phyloP scores from a whole-genome alignment of 2,329 filamentous ascomycete genomes.

The Hypocrella siamensis region DNA sequence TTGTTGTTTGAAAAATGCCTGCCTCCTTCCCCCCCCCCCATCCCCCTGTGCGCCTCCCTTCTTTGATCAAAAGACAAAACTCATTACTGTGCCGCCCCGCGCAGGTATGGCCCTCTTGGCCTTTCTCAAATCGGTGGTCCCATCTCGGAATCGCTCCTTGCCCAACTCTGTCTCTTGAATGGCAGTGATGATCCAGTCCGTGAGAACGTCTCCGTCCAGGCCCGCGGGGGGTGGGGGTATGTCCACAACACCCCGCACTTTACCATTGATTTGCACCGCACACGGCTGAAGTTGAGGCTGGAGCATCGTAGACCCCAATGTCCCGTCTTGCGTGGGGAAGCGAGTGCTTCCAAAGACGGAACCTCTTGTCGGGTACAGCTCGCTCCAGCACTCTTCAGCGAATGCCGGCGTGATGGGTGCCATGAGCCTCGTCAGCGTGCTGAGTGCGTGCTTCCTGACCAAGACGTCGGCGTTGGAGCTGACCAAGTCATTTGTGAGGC shows the following conservation, averaged over 20 bases:
- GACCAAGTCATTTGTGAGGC: conserved; percentile 54
- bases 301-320: conserved; percentile 30
- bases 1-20: no score
- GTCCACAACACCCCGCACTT: conserved; percentile 50
- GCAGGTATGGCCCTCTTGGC: conserved; percentile 54
- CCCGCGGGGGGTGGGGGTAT: conserved; percentile 35
- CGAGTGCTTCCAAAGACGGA: conserved; percentile 29
- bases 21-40: no score
- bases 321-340: conserved; percentile 45
- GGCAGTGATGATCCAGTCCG: conserved; percentile 44
- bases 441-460: conserved; percentile 33
- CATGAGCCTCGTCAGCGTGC: conserved; percentile 51
- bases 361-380: conserved; percentile 25
- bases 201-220: conserved; percentile 27
- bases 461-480: conserved; percentile 24
- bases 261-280: conserved; percentile 71
- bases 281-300: conserved; percentile 35
- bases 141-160: conserved; percentile 34
- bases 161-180: conserved; percentile 48
- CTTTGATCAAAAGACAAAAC: conserved; percentile 60
- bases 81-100: conserved; percentile 51
- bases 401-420: conserved; percentile 70
- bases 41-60: no score
- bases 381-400: conserved; percentile 65
- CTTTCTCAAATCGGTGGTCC: conserved; percentile 26